Evolutionary conservation across 805 yeast genomes (phyloP).

Genomic region (Saturnispora besseyi): DNA sequence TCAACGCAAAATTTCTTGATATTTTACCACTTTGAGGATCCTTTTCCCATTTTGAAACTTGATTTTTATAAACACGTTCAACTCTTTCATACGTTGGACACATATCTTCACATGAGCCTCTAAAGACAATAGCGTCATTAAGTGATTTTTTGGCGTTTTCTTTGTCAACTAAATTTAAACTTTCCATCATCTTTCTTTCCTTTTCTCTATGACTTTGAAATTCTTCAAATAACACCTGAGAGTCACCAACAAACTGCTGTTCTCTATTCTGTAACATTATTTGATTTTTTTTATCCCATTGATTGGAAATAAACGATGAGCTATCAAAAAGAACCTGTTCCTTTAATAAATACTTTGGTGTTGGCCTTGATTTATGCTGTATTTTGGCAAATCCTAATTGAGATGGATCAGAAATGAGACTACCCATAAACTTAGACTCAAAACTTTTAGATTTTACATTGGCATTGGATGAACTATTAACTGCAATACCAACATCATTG

Average conservation of each 20-base stretch:
- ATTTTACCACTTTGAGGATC: conserved; percentile 53
- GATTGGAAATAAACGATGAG: conserved; percentile 28
- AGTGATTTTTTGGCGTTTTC: conserved; percentile 75
- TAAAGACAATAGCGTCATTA: conserved; percentile 80
- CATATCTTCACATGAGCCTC: conserved; percentile 89
- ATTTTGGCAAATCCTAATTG: conserved; percentile 22
- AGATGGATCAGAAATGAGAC: conserved; percentile 23
- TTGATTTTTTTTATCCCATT: conserved; percentile 78
- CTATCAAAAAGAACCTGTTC: conserved; percentile 31
- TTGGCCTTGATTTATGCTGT: conserved; percentile 13
- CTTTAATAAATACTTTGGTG: conserved; percentile 26
- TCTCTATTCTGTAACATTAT: conserved; percentile 47
- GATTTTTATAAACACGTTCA: conserved; percentile 78
- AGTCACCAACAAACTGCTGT: conserved; percentile 35
- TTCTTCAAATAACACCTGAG: conserved; percentile 66
- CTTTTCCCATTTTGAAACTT: conserved; percentile 69
- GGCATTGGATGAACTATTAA: background rate
- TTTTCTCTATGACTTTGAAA: conserved; percentile 62
- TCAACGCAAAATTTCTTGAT: conserved; percentile 56
- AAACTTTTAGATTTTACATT: conserved; percentile 10
- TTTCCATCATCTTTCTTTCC: conserved; percentile 75
- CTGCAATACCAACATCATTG: no score
- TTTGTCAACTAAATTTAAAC: conserved; percentile 73
- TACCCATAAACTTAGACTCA: conserved; percentile 25
- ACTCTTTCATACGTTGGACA: conserved; percentile 92